Conservation (phyloP, 2,329 filamentous ascomycete genomes). For the Thielaviopsis musarum region DNA sequence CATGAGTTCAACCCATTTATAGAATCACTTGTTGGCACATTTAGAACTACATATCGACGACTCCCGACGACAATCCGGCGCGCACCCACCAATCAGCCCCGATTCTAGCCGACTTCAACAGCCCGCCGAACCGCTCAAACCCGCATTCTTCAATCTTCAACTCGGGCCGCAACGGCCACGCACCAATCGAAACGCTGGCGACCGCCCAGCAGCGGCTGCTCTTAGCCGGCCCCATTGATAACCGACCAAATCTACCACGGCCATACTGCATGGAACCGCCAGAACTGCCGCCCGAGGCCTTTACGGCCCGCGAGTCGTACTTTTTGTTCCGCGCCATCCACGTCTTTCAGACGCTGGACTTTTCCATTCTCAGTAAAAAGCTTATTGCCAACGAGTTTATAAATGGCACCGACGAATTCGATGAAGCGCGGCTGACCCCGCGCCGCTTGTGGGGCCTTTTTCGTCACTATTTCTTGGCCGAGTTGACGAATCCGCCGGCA, state of each 20-base stretch:
- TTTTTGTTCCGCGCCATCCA: constrained; percentile 70
- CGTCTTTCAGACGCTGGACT: constrained; percentile 48
- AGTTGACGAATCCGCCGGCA: constrained; percentile 25
- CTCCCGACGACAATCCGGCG: not conserved
- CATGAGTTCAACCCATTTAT: not conserved
- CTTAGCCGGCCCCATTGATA: not conserved
- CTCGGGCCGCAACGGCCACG: not conserved
- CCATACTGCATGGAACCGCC: constrained; percentile 11
- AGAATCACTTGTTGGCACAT: not conserved
- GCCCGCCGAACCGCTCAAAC: not conserved
- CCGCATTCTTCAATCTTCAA: not conserved
- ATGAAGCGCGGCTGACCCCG: constrained; percentile 55
- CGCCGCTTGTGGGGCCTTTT: constrained; percentile 70
- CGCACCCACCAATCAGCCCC: not conserved
- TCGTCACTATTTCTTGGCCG: constrained; percentile 57
- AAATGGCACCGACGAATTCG: constrained; percentile 51
- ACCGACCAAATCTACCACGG: not conserved
- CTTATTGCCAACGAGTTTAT: constrained; percentile 61
- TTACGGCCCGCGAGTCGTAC: constrained; percentile 74
- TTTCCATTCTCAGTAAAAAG: constrained; percentile 54
- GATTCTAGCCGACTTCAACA: not conserved
- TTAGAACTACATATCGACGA: not conserved
- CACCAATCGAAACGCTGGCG: not conserved
- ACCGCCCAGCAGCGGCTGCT: not conserved
- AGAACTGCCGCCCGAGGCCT: constrained; percentile 24